These are phyloP conservation scores for Solanum rostratum DNA, from an alignment of 257 asterid species.

Conservation along the genomic window DNA sequence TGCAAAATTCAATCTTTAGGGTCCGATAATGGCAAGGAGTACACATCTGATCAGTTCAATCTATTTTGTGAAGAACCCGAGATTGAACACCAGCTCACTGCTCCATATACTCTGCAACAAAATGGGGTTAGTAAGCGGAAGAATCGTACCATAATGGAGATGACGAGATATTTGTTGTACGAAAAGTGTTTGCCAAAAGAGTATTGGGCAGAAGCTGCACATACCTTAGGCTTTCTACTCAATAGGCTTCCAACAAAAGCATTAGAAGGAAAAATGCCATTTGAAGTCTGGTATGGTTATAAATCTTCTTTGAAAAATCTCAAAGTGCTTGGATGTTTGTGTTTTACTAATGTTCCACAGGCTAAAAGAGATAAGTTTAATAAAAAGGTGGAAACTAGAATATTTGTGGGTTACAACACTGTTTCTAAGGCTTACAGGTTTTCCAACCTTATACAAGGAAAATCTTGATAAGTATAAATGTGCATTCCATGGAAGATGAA, in stretches of 20 bases:
- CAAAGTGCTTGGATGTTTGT: neutral
- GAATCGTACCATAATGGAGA: neutral
- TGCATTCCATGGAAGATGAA: neutral
- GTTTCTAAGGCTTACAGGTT: neutral
- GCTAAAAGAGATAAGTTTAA: neutral
- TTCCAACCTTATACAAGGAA: neutral
- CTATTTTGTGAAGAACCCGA: neutral
- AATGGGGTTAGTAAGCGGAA: neutral
- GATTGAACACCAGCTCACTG: neutral
- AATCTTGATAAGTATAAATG: neutral
- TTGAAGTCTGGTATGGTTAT: neutral
- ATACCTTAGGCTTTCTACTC: neutral
- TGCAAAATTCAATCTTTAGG: neutral
- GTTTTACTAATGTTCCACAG: neutral
- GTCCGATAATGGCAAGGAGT: too few species aligned
- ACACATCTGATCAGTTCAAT: too few species aligned
- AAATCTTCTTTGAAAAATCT: neutral
- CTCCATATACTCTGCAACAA: too few species aligned
- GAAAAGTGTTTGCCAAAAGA: neutral
- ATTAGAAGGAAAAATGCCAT: too few species aligned
- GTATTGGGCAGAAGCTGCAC: neutral
- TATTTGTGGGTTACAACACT: neutral
- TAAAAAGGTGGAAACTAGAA: neutral
- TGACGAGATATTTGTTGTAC: neutral
- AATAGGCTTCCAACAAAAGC: neutral